Base-by-base conservation (phyloP, 345 rosid genomes). In the Pistacia atlantica region DNA sequence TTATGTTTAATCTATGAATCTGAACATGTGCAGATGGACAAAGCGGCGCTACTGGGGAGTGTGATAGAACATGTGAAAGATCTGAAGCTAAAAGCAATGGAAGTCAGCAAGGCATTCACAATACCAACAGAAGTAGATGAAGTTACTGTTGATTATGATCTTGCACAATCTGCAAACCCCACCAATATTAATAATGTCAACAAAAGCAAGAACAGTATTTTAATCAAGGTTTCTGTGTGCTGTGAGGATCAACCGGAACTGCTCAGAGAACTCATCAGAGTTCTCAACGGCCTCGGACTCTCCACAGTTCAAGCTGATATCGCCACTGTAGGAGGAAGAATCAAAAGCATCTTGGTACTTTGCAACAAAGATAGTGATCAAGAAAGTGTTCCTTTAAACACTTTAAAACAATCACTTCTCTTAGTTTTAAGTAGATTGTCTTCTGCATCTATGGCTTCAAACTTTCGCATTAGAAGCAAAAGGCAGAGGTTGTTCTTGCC, bases 191-290 rank as follows among this genome's bases (percentile, higher is more conserved):
- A 45, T 7, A 18, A 9, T 10, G 61, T 10, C 31, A 62, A 46
- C 59, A 63, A 72, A 25, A 37, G 57, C 18, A 66, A 77, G 46
- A 61, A 77, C 1, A 71, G 3, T 68, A 48, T 65, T 56, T 75
- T 84, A 74, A 87, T 95, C 77, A 88, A 87, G 73, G 98, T 89
- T 14, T 86, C 96, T 0, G 71, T 95, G 7, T 88, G 97, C 85
- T 93, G 99, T 64, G 93, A 90, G 49, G 99, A 96, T 72, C 87
- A 90, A 80, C 96, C 98, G 0, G 98, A 93, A 71, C 85, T 90
- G 65, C 87, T 89, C 18, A 54, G 86, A 28, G 99, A 93, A 84
- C 86, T 95, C 54, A 81, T 87, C 2, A 73, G 86, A 1, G 91
- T 86, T 45, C 80, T 92, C 48, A 87, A 81, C 3, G 86, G 85